Base-by-base conservation (phyloP, 2,329 filamentous ascomycete genomes). In the Pyrenophora teres region DNA sequence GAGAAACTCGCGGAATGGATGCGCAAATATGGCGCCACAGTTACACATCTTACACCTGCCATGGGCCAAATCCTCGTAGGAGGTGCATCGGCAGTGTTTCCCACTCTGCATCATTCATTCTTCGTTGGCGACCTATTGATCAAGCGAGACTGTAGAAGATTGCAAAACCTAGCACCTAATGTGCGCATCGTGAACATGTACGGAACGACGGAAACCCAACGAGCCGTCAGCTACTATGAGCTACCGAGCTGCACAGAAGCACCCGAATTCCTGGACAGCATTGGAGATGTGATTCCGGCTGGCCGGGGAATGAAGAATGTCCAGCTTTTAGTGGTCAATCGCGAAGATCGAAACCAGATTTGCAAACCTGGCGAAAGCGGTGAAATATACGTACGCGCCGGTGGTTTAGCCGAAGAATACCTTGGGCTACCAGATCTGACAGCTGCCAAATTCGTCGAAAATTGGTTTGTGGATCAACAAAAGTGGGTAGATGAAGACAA, bases 21-120 rank as follows among this genome's bases (percentile, higher is more conserved):
- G 82, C 80, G 81, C 45, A 83, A 87, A 45, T 83, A 89, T 67
- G 77, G 82, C 48, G 85, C 89, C 2, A 96, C 87, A 13, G 89
- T 92, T 16, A 91, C 88, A 10, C 94, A 97, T 74, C 77, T 97
- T 33, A 99, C 94, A 1, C 94, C 94, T 8, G 94, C 94, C 50
- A 97, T 97, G 92, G 92, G 92, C 48, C 90, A 97, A 64, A 94
- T 97, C 55, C 78, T 97, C 2, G 87, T 93, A n/a, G 92, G 92
- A 37, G 90, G 89, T 60, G 89, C 91, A 19, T 87, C 78, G 3
- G 86, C 90, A 0, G 75, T 89, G 60, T 95, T 97, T 66, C 88
- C 90, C 1, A 80, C 82, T 10, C 79, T 97, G n/a, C 81, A 87
- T 51, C 81, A 85, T 50, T 91, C 87, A 15, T 93, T 97, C 79